These are phyloP conservation scores for Puccinia hordei DNA, from an alignment of 1,284 basidiomycete genomes.

Conservation along the genomic window DNA sequence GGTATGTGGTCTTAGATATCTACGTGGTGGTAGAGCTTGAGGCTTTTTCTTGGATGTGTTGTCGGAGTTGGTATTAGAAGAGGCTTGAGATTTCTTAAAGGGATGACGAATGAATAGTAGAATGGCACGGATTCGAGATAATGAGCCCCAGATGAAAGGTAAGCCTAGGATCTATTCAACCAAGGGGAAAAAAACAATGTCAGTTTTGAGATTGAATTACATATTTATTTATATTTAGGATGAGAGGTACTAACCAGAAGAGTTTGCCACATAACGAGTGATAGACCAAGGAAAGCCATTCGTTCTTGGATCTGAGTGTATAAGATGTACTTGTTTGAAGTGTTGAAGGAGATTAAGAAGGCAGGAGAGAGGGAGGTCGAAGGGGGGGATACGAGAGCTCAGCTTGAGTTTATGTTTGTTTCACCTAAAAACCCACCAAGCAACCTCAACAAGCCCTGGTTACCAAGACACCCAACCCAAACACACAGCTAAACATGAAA, in stretches of 20 bases:
- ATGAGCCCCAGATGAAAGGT: slow-evolving; percentile 33
- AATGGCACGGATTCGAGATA: slow-evolving; percentile 14
- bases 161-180: slow-evolving; percentile 32
- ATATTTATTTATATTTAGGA: neutral
- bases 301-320: too few relatives aligned
- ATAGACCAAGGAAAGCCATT: slow-evolving; percentile 36
- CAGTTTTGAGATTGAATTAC: neutral
- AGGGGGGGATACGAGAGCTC: neutral
- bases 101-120: neutral
- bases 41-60: neutral
- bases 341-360: neutral
- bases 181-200: neutral
- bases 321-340: too few relatives aligned
- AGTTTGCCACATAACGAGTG: slow-evolving; percentile 43
- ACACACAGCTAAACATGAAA: too few relatives aligned
- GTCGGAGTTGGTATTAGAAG: neutral
- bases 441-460: too few relatives aligned
- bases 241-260: slow-evolving; percentile 23
- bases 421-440: too few relatives aligned
- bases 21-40: neutral
- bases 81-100: neutral
- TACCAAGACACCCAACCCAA: too few relatives aligned
- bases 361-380: neutral
- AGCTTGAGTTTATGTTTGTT: neutral
- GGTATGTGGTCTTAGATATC: neutral